Base-by-base conservation (phyloP, 345 rosid species). In the Gossypium longicalyx region DNA sequence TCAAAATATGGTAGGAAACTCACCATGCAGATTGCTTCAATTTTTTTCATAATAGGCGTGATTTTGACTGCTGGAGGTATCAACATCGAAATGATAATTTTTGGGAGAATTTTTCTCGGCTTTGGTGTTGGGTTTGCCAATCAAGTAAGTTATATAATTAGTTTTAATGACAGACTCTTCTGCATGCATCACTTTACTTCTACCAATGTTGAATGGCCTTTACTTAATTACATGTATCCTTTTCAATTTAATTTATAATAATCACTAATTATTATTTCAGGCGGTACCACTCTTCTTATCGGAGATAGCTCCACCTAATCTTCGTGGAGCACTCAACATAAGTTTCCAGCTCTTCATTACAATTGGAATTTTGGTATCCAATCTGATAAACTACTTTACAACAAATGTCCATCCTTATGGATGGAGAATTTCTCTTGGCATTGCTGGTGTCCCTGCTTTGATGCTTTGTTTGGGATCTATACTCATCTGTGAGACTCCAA, bases 41-140 rank as follows among this genome's bases (percentile, higher is more conserved):
- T 83, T 66, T 85, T 89, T 70, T 93, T 88, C 85, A 60, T 93
- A 23, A 25, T 72, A 22, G 98, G 94, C 4, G 94, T 86, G 0
- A 74, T 43, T 2, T 74, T 89, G 9, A 85, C 87, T 25, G 85
- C 91, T 0, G 83, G 79, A 0, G 93, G 84, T 8, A 2, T 65
- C 13, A 81, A 80, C 61, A 68, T 86, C 11, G 12, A 9, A 48
- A 86, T 90, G 91, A 41, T 90, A 71, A 91, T 89, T 66, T 0
- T 85, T n/a, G 97, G 97, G n/a, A 82, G 97, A 58, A 64, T 92
- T 77, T 12, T 84, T 12, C 86, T 92, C 0, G 97, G 93, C 7
- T 10, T 77, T 0, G 97, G 95, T 0, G 91, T 92, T 16, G 97
- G 97, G 23, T 92, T 92, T 63, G 90, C 86, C 53, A 86, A 85